These are phyloP conservation scores for Monosporascus sp. DNA, from an alignment of 2,329 filamentous ascomycete species.

Conservation along the genomic window DNA sequence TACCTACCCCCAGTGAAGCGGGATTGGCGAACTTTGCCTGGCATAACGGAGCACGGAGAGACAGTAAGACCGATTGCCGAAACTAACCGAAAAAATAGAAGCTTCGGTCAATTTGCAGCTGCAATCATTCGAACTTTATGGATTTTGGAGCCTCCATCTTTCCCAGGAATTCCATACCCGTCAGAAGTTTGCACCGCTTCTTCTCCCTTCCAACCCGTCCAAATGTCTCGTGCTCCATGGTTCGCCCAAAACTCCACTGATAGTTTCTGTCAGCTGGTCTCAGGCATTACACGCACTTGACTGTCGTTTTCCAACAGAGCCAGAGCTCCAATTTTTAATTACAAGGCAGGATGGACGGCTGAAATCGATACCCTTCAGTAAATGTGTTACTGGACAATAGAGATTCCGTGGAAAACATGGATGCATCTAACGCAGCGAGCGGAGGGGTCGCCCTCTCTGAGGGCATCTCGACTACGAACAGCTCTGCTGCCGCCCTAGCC, in stretches of 20 bases:
- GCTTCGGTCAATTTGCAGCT: background rate
- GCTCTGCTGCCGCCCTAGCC: constrained; percentile 17
- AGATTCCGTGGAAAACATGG: constrained; percentile 4
- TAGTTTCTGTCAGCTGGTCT: background rate
- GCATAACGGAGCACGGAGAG: constrained; percentile 8
- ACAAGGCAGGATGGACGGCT: background rate
- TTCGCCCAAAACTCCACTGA: constrained; percentile 6
- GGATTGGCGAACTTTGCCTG: too few species aligned
- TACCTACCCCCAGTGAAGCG: background rate
- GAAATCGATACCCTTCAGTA: background rate
- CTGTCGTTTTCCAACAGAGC: background rate
- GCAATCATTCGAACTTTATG: background rate
- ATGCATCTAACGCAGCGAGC: constrained; percentile 4
- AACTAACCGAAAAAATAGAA: background rate
- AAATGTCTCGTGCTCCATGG: constrained; percentile 12
- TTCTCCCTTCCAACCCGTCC: constrained; percentile 3
- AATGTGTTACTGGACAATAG: background rate
- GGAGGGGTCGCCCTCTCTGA: constrained; percentile 15
- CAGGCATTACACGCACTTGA: background rate
- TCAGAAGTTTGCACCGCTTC: background rate
- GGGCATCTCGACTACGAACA: constrained; percentile 18
- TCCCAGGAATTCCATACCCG: constrained; percentile 8
- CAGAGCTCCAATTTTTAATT: background rate
- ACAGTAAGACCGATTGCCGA: constrained; percentile 2
- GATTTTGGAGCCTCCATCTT: background rate